A percentile compares a stretch with the other conserved stretches of the same genome.
phyloP scores from a whole-genome alignment of 495 filamentous ascomycete genomes.

The Penicillium roqueforti region DNA sequence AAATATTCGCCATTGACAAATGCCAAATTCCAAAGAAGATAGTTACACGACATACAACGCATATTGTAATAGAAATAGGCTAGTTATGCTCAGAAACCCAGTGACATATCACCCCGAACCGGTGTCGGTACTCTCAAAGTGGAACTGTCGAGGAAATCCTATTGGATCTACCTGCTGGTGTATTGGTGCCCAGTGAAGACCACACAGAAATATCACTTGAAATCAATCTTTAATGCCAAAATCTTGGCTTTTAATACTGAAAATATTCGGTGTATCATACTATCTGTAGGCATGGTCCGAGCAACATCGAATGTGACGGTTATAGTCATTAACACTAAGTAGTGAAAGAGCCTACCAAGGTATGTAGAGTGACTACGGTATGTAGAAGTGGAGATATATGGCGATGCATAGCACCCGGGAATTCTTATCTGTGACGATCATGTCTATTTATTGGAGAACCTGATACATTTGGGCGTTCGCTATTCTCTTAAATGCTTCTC shows the following conservation, averaged over 20 bases:
- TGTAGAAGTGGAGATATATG: background rate
- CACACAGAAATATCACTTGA: background rate
- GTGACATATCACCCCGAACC: background rate
- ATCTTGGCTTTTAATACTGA: background rate
- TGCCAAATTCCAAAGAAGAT: too few species aligned
- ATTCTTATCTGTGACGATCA: background rate
- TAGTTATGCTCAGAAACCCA: background rate
- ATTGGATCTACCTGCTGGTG: constrained; percentile 1
- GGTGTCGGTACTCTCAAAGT: background rate
- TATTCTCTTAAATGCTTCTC: too few species aligned
- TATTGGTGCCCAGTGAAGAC: background rate
- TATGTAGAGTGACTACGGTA: too few species aligned
- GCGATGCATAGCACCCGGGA: background rate
- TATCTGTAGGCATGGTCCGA: background rate
- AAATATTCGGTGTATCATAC: background rate
- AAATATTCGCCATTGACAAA: too few species aligned
- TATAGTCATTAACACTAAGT: background rate
- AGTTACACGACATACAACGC: background rate
- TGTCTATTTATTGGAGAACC: background rate
- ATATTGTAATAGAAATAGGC: constrained; percentile 25
- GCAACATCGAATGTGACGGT: background rate
- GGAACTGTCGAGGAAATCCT: background rate
- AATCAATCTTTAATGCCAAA: background rate
- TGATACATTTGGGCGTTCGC: too few species aligned
- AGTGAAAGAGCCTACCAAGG: background rate